Conservation (phyloP, 1,284 basidiomycete genomes). For the Neotropicomus parvogracilis region DNA sequence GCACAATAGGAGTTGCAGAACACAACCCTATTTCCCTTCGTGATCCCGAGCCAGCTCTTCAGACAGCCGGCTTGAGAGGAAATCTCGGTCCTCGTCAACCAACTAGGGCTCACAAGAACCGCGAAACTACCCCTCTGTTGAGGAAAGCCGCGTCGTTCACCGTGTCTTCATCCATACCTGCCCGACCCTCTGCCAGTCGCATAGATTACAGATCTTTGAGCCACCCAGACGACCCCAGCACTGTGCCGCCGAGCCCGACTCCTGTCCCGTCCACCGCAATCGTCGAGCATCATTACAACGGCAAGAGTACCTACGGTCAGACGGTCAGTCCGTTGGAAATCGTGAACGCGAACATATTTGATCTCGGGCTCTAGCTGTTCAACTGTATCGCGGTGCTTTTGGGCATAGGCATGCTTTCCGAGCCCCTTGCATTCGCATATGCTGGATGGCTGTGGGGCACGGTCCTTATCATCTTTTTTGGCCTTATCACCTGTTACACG, state of each 20-base stretch:
- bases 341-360: not conserved
- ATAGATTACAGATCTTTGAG: not conserved
- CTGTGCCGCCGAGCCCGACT: not conserved
- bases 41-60: constrained; percentile 40
- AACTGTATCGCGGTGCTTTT: constrained; percentile 85
- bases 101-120: not conserved
- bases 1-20: constrained; percentile 5
- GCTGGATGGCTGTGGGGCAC: constrained; percentile 84
- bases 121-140: constrained; percentile 43
- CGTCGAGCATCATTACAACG: constrained; percentile 35
- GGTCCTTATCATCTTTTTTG: constrained; percentile 72
- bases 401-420: constrained; percentile 87
- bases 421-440: constrained; percentile 84
- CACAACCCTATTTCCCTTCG: constrained; percentile 21
- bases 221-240: not conserved
- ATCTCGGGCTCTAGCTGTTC: constrained; percentile 59
- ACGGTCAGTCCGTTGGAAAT: constrained; percentile 55
- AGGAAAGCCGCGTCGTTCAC: constrained; percentile 38
- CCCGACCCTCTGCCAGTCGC: not conserved
- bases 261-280: constrained; percentile 15
- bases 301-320: constrained; percentile 78
- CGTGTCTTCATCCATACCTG: constrained; percentile 19
- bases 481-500: constrained; percentile 84
- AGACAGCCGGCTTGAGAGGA: constrained; percentile 43
- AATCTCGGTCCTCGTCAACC: constrained; percentile 1